A percentile compares a stretch with the other conserved stretches of the same genome.
These are phyloP conservation scores for Bipolaris cookei DNA, from an alignment of 2,329 filamentous ascomycete species.

Conservation along the genomic window DNA sequence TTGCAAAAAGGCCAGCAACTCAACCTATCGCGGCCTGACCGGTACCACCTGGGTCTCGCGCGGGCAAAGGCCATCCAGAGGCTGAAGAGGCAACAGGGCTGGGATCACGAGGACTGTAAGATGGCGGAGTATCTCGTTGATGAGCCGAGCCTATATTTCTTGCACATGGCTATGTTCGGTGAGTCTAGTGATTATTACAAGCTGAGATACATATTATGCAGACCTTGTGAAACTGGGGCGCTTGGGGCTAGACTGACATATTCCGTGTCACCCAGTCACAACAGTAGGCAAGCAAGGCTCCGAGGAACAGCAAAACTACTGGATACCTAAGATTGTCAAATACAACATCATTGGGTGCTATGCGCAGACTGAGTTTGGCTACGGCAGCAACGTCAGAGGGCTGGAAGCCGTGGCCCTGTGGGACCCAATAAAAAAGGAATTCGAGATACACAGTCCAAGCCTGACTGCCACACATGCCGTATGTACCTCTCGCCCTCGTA, in stretches of 20 bases:
- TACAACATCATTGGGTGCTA: slow-evolving; percentile 61
- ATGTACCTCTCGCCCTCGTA: slow-evolving; percentile 18
- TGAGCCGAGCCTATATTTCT: slow-evolving; percentile 60
- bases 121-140: slow-evolving; percentile 62
- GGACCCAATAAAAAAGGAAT: slow-evolving; percentile 54
- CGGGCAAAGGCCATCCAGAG: slow-evolving; percentile 59
- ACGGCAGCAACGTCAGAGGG: slow-evolving; percentile 60
- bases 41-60: slow-evolving; percentile 60
- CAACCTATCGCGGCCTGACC: slow-evolving; percentile 59
- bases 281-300: slow-evolving; percentile 60
- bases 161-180: slow-evolving; percentile 60
- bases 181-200: slow-evolving; percentile 23
- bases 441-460: slow-evolving; percentile 59
- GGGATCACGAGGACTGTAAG: slow-evolving; percentile 58
- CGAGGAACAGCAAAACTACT: slow-evolving; percentile 56
- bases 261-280: slow-evolving; percentile 35
- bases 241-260: slow-evolving; percentile 28
- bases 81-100: slow-evolving; percentile 54
- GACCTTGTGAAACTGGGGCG: slow-evolving; percentile 24
- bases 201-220: slow-evolving; percentile 14
- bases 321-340: slow-evolving; percentile 57
- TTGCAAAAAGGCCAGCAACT: slow-evolving; percentile 59
- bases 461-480: slow-evolving; percentile 61
- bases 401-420: slow-evolving; percentile 58
- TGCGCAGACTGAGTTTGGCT: slow-evolving; percentile 60